Conservation (phyloP, 805 yeast species). For the Yarrowia sp. region DNA sequence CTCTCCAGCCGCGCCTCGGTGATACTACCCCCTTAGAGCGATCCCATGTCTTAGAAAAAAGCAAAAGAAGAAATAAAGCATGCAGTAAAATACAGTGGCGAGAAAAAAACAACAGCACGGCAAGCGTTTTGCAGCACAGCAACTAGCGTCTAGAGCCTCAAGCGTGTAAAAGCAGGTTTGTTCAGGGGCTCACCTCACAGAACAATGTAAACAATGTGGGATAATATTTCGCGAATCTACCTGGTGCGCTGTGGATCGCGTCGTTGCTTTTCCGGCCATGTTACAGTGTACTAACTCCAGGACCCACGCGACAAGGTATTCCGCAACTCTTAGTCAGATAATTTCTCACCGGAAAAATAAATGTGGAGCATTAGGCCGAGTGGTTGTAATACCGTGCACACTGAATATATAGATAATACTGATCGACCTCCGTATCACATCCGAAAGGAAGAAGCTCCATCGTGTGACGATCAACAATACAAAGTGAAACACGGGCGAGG, state of each 20-base stretch:
- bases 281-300: too few species aligned
- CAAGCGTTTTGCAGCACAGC: background rate
- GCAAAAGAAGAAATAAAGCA: too few species aligned
- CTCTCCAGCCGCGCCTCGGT: constrained; percentile 6
- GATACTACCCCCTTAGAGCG: background rate
- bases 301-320: too few species aligned
- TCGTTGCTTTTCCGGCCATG: background rate
- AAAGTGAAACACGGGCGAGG: constrained; percentile 4
- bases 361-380: too few species aligned
- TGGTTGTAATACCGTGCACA: too few species aligned
- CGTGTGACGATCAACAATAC: background rate
- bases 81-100: background rate
- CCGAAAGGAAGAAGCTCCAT: background rate
- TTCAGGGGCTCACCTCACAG: constrained; percentile 14
- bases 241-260: background rate
- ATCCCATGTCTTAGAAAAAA: background rate
- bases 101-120: background rate
- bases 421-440: background rate
- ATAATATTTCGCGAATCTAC: background rate
- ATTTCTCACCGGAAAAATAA: too few species aligned
- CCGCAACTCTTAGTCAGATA: background rate
- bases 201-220: constrained; percentile 7
- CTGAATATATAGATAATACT: background rate
- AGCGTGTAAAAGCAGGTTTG: background rate
- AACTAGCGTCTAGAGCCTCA: background rate